Evolutionary conservation across 2,329 filamentous ascomycete genomes (phyloP).

Genomic region (Stachybotrys chartarum): DNA sequence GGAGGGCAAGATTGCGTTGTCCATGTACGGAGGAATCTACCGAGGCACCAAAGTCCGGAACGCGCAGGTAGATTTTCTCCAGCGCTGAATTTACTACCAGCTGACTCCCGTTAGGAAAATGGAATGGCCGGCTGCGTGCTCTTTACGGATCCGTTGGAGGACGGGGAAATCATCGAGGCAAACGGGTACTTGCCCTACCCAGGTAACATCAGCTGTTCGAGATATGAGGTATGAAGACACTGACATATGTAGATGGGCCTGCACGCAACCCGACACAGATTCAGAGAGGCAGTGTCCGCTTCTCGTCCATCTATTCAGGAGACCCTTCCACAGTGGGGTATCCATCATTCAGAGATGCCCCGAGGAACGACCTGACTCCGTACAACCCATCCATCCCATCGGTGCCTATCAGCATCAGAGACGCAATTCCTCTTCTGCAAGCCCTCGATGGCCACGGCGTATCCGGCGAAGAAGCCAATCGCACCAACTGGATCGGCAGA

Average conservation of each 20-base stretch:
- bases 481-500: slow-evolving; percentile 1
- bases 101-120: neutral
- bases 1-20: slow-evolving; percentile 1
- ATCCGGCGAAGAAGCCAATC: neutral
- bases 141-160: neutral
- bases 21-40: slow-evolving; percentile 2
- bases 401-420: neutral
- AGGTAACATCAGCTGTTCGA: neutral
- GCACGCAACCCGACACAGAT: slow-evolving; percentile 8
- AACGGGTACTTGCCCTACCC: slow-evolving; percentile 1
- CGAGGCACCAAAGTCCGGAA: slow-evolving; percentile 1
- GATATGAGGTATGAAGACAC: neutral
- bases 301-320: slow-evolving; percentile 10
- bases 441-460: neutral
- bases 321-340: slow-evolving; percentile 13
- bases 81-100: neutral
- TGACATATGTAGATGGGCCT: neutral
- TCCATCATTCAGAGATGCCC: slow-evolving; percentile 9
- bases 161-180: slow-evolving; percentile 1
- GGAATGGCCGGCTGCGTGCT: neutral
- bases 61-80: neutral
- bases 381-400: slow-evolving; percentile 11
- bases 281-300: slow-evolving; percentile 10
- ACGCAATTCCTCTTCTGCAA: neutral
- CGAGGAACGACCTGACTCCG: slow-evolving; percentile 5